phyloP scores from a whole-genome alignment of 108 stramenopile species.

The Cyclotella distinguenda region DNA sequence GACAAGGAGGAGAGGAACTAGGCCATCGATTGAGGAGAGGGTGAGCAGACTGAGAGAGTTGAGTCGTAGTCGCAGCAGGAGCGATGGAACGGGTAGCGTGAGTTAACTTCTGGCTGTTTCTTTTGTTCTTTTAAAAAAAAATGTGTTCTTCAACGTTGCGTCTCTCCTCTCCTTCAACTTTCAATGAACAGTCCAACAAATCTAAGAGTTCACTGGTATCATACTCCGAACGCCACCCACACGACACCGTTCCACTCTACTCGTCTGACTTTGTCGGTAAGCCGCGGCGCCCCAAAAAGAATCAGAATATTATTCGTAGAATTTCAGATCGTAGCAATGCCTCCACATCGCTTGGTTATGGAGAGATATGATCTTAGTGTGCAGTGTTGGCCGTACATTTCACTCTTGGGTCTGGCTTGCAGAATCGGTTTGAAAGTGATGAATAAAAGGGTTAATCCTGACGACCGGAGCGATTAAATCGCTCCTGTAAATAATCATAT shows the following conservation, averaged over 20 bases:
- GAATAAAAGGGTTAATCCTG: too few relatives aligned
- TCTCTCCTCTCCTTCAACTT: background rate
- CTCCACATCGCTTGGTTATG: conserved; percentile 21
- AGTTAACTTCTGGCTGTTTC: conserved; percentile 14
- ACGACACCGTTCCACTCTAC: conserved; percentile 29
- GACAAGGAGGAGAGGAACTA: background rate
- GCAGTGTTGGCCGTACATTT: too few relatives aligned
- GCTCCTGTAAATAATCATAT: too few relatives aligned
- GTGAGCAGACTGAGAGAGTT: conserved; percentile 39
- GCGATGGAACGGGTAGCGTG: conserved; percentile 37
- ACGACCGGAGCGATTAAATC: too few relatives aligned
- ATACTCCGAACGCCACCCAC: conserved; percentile 22
- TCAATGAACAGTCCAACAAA: conserved; percentile 12
- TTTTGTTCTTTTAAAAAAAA: background rate
- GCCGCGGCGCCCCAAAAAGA: background rate
- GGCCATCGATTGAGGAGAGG: conserved; percentile 34
- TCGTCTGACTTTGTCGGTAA: conserved; percentile 20
- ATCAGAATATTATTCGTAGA: background rate
- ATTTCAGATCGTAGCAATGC: conserved; percentile 22
- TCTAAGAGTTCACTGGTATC: conserved; percentile 10
- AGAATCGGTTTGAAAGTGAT: too few relatives aligned
- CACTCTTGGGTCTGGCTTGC: too few relatives aligned
- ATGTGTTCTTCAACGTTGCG: background rate
- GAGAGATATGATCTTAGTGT: conserved; percentile 25
- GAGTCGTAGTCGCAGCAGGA: conserved; percentile 42